Conservation (phyloP, 2,329 filamentous ascomycete species). For the Ascochyta rabiei region DNA sequence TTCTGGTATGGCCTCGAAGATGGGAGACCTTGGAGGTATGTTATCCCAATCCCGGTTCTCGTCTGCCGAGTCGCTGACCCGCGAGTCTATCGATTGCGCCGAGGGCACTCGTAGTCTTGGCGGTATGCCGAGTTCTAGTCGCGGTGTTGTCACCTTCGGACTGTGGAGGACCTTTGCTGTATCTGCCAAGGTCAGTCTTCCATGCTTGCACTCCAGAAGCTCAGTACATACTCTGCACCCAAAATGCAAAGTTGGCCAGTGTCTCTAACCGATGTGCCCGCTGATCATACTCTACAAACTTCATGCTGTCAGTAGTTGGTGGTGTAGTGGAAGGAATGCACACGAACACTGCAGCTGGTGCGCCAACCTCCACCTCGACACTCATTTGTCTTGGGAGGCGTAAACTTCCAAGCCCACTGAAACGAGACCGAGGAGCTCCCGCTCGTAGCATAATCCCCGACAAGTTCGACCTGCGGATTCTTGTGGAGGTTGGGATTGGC, state of each 20-base stretch:
- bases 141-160: conserved; percentile 63
- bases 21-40: conserved; percentile 54
- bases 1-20: conserved; percentile 56
- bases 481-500: conserved; percentile 97
- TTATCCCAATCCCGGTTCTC: conserved; percentile 49
- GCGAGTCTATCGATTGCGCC: conserved; percentile 75
- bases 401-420: conserved; percentile 97
- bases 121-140: conserved; percentile 74
- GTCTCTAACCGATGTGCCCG: conserved; percentile 87
- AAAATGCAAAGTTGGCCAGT: conserved; percentile 91
- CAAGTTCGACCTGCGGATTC: conserved; percentile 90
- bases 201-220: neutral
- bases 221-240: conserved; percentile 76
- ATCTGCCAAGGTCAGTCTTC: conserved; percentile 36
- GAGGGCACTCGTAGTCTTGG: conserved; percentile 84
- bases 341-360: conserved; percentile 83
- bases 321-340: conserved; percentile 12
- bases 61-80: conserved; percentile 74
- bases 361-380: conserved; percentile 92
- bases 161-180: conserved; percentile 48
- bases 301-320: conserved; percentile 27
- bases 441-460: conserved; percentile 87
- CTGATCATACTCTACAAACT: conserved; percentile 97
- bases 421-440: conserved; percentile 87
- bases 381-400: conserved; percentile 79